A percentile compares a stretch with the other conserved stretches of the same genome.
Conservation (phyloP, 805 yeast genomes). For the Danielozyma ontarioensis region DNA sequence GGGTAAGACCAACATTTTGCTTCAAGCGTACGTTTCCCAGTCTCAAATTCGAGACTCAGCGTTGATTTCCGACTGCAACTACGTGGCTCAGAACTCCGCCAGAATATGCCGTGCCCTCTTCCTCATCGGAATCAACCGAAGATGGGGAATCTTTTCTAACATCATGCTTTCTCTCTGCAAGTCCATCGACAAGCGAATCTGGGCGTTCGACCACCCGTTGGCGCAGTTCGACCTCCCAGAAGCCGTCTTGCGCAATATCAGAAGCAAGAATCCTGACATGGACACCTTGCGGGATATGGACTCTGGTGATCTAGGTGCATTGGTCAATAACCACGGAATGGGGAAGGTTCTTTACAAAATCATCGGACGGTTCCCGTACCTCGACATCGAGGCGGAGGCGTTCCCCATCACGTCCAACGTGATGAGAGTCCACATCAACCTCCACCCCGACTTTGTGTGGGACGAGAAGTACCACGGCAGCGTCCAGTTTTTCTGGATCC, state of each 20-base stretch:
- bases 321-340: slow-evolving; percentile 76
- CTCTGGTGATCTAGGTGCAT: slow-evolving; percentile 76
- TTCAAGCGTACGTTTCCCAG: slow-evolving; percentile 85
- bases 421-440: slow-evolving; percentile 66
- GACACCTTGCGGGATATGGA: slow-evolving; percentile 70
- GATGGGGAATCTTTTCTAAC: slow-evolving; percentile 84
- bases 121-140: slow-evolving; percentile 75
- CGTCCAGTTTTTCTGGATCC: slow-evolving; percentile 85
- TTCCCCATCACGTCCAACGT: slow-evolving; percentile 87
- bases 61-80: slow-evolving; percentile 77
- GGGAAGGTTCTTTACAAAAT: slow-evolving; percentile 59
- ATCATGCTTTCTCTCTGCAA: slow-evolving; percentile 78
- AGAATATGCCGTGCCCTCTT: slow-evolving; percentile 91
- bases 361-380: slow-evolving; percentile 67
- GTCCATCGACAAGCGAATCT: slow-evolving; percentile 73
- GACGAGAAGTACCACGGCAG: slow-evolving; percentile 75
- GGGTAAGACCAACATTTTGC: slow-evolving; percentile 80
- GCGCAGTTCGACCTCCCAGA: slow-evolving; percentile 79
- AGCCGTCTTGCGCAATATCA: slow-evolving; percentile 56
- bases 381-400: slow-evolving; percentile 73
- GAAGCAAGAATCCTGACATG: slow-evolving; percentile 61
- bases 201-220: slow-evolving; percentile 91
- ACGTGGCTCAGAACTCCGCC: slow-evolving; percentile 93
- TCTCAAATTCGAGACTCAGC: slow-evolving; percentile 74
- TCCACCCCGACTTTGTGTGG: slow-evolving; percentile 83